phyloP scores from a whole-genome alignment of 176 grass and related monocot species.

The Eragrostis nindensis region DNA sequence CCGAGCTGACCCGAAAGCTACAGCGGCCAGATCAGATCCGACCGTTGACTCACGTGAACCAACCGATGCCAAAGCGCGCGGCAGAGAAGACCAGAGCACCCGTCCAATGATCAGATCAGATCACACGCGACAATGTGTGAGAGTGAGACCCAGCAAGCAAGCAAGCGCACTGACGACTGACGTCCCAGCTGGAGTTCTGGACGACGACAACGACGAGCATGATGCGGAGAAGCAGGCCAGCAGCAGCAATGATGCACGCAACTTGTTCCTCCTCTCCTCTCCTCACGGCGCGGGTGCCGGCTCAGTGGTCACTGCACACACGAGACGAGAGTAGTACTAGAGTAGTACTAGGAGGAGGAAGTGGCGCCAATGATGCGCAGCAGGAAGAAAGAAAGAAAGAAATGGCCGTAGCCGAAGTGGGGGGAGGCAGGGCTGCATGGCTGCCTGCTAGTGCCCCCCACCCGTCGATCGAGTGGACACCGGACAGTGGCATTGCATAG shows the following conservation, averaged over 20 bases:
- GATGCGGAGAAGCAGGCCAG: too few species aligned
- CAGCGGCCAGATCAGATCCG: not conserved
- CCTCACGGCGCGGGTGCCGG: not conserved
- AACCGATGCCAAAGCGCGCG: not conserved
- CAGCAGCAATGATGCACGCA: not conserved
- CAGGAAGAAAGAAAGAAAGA: not conserved
- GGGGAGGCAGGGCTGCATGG: not conserved
- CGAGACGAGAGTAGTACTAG: too few species aligned
- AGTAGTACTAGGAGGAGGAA: not conserved
- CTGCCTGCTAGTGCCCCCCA: not conserved
- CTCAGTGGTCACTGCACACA: not conserved
- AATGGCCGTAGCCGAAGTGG: not conserved
- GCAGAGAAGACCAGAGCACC: not conserved
- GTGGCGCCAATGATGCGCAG: slow-evolving; percentile 15
- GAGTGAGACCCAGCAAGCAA: too few species aligned
- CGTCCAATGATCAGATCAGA: not conserved
- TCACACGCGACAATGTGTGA: too few species aligned
- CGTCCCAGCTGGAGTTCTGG: not conserved
- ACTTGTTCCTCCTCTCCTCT: not conserved
- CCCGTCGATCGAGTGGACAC: not conserved
- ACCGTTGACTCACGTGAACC: not conserved
- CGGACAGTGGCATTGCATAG: too few species aligned
- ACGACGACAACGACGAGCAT: not conserved
- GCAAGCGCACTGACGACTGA: not conserved
- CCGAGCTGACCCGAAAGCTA: not conserved